Base-by-base conservation (phyloP, 129 eudicot genomes). In the Oenanthe sinensis region DNA sequence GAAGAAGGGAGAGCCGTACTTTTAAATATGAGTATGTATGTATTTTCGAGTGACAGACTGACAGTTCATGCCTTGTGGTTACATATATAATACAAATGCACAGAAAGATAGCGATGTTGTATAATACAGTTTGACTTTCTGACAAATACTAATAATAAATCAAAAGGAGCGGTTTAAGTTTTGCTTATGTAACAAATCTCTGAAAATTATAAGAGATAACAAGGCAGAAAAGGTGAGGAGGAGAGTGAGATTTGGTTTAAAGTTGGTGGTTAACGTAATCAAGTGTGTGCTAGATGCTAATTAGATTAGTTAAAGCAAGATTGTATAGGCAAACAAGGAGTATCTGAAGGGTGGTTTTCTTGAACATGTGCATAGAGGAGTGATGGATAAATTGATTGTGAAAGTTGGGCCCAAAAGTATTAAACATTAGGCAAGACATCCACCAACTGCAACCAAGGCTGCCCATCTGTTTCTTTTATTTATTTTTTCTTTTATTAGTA, bases 331-430 rank as follows among this genome's bases (percentile, higher is more conserved):
- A 74, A 75, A 62, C 65, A 39, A 60, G 48, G 54, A 58, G 74
- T 0, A 28, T 74, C 67, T 24, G 76, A 48, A 33, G 33, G 52
- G 40, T 74, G 44, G 62, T 80, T 74, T 62, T 28, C 67, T 74
- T 7, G 33, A 15, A 80, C 79, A 80, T 80, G 83, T 80, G 75
- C 79, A 60, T 47, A 71, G 68, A 40, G 37, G 62, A 68, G 74
- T 71, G 78, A 77, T 39, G 68, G 68, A 60, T 60, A 60, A 60
- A 6, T 33, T 63, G 84, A 75, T 75, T 44, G 76, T 65, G 84
- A 81, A 46, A 81, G 54, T 65, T 75, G 80, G 80, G 80, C 30
- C 75, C 83, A 71, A 75, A 19, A 0, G 72, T 20, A 75, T 62
- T 75, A 75, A 75, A 81, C 71, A 49, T 46, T 48, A 24, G 48